A percentile compares a stretch with the other conserved stretches of the same genome.
These are phyloP conservation scores for Priceomyces haplophilus DNA, from an alignment of 805 yeast genomes.

Conservation along the genomic window DNA sequence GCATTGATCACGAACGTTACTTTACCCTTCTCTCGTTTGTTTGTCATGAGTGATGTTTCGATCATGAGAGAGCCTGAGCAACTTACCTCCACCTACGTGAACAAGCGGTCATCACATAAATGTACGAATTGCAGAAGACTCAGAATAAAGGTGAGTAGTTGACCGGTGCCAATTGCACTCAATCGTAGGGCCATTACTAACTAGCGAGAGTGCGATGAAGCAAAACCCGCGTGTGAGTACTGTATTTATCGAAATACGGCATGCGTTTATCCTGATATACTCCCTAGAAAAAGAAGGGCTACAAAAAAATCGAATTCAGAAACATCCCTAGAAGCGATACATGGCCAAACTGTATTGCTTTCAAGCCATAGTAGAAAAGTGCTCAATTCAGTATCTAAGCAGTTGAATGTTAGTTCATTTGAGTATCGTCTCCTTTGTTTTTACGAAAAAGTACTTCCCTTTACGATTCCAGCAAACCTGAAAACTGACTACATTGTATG, in stretches of 20 bases:
- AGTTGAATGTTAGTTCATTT: slow-evolving; percentile 16
- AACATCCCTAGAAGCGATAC: not conserved
- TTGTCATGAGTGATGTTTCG: not conserved
- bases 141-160: slow-evolving; percentile 11
- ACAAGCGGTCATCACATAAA: slow-evolving; percentile 5
- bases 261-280: slow-evolving; percentile 16
- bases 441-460: slow-evolving; percentile 16
- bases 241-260: slow-evolving; percentile 19
- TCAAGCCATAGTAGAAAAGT: not conserved
- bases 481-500: slow-evolving; percentile 10
- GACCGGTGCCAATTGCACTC: not conserved
- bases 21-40: not conserved
- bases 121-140: slow-evolving; percentile 13
- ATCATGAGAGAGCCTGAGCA: not conserved
- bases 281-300: not conserved
- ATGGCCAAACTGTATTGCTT: not conserved
- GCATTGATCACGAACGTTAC: not conserved
- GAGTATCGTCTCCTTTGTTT: slow-evolving; percentile 18
- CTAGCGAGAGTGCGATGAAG: slow-evolving; percentile 20
- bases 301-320: not conserved
- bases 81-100: not conserved
- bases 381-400: slow-evolving; percentile 11
- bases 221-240: slow-evolving; percentile 25
- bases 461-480: not conserved
- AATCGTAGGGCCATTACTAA: not conserved